phyloP scores from a whole-genome alignment of 371 early-diverging fungal genomes.

The Rhizopus microsporus region DNA sequence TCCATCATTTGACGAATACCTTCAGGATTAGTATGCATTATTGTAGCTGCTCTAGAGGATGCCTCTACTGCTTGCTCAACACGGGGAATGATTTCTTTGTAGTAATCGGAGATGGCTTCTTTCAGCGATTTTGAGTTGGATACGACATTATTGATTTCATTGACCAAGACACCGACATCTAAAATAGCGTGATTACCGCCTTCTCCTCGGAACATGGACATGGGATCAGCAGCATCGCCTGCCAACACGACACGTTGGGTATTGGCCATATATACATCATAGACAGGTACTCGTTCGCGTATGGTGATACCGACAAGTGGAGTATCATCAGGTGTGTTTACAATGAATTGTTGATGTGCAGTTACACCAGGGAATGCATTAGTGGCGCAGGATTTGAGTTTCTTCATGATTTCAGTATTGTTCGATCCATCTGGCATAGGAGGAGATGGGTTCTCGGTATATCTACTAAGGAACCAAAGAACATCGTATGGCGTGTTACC shows the following conservation, averaged over 20 bases:
- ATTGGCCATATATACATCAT: neutral
- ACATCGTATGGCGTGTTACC: constrained; percentile 1
- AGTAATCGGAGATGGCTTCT: constrained; percentile 25
- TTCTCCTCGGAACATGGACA: constrained; percentile 26
- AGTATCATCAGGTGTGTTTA: constrained; percentile 3
- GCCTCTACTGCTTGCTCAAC: constrained; percentile 27
- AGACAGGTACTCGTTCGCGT: constrained; percentile 12
- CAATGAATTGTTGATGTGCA: neutral
- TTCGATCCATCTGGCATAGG: neutral
- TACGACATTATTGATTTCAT: constrained; percentile 12
- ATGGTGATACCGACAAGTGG: neutral
- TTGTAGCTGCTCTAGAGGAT: constrained; percentile 23
- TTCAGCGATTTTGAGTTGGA: constrained; percentile 15
- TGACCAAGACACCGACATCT: constrained; percentile 22
- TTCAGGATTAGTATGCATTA: constrained; percentile 1
- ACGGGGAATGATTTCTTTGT: constrained; percentile 28
- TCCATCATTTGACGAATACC: neutral
- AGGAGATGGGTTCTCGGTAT: neutral
- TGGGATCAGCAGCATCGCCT: constrained; percentile 23
- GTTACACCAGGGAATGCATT: constrained; percentile 1
- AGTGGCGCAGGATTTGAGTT: constrained; percentile 4
- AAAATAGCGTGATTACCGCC: constrained; percentile 39
- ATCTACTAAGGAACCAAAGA: constrained; percentile 1
- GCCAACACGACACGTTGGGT: constrained; percentile 5
- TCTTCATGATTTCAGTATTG: constrained; percentile 1